A percentile compares a stretch with the other conserved stretches of the same genome.
phyloP scores from a whole-genome alignment of 176 grass and related monocot species.

The Calamus simplicifolius region DNA sequence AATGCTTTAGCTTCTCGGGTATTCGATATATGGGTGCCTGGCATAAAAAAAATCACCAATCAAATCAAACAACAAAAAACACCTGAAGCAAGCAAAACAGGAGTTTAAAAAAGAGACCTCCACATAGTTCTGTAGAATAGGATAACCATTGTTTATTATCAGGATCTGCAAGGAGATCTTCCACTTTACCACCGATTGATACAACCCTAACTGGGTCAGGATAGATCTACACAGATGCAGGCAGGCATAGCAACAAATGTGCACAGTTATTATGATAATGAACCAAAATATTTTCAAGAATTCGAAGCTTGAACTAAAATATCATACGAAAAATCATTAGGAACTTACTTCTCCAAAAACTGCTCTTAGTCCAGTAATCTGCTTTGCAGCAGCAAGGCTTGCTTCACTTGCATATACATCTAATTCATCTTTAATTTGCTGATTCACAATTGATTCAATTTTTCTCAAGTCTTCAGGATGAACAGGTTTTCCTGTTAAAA shows the following conservation, averaged over 20 bases:
- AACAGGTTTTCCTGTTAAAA: conserved; percentile 82
- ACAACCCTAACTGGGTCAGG: conserved; percentile 87
- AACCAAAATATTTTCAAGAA: too few species aligned
- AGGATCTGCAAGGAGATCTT: conserved; percentile 56
- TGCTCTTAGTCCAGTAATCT: conserved; percentile 65
- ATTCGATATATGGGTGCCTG: conserved; percentile 89
- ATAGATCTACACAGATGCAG: conserved; percentile 48
- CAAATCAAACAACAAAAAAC: not conserved
- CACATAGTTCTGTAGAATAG: conserved; percentile 80
- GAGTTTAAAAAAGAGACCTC: conserved; percentile 38
- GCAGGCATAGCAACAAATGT: not conserved
- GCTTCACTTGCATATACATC: conserved; percentile 76
- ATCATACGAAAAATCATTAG: conserved; percentile 9
- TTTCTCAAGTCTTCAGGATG: conserved; percentile 82
- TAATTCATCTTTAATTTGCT: conserved; percentile 79
- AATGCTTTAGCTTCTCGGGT: conserved; percentile 80
- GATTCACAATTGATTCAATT: conserved; percentile 91
- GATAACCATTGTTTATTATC: conserved; percentile 81
- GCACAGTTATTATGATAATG: not conserved
- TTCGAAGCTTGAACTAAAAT: not conserved
- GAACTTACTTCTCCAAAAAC: conserved; percentile 81
- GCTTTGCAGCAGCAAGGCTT: conserved; percentile 54
- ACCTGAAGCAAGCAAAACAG: not conserved
- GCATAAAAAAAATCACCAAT: conserved; percentile 15
- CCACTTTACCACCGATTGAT: conserved; percentile 69